Evolutionary conservation across 2,329 filamentous ascomycete species (phyloP).

Genomic region (Ceratocystis smalleyi): DNA sequence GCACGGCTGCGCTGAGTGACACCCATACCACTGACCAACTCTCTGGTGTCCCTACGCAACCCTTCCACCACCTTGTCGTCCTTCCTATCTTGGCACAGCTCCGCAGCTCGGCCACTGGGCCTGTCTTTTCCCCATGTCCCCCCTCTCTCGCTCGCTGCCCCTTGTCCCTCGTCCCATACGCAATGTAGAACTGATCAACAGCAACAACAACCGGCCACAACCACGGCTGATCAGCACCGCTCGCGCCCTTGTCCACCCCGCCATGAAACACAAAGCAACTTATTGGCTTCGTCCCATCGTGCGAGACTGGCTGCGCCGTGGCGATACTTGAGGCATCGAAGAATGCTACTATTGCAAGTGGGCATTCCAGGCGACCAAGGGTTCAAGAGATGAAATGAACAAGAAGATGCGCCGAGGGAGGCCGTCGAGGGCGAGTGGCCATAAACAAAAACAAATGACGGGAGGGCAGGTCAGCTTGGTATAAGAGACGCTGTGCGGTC

Average conservation of each 20-base stretch:
- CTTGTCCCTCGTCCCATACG: no score
- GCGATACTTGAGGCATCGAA: neutral
- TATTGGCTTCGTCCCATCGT: neutral
- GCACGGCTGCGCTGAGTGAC: no score
- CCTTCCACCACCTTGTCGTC: no score
- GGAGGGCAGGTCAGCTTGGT: neutral
- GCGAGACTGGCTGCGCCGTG: neutral
- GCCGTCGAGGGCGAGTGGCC: neutral
- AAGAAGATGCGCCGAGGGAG: neutral
- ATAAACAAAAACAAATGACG: neutral
- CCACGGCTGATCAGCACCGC: neutral
- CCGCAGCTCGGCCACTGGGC: neutral
- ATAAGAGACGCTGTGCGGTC: neutral
- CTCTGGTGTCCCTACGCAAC: no score
- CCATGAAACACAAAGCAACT: neutral
- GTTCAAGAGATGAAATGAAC: neutral
- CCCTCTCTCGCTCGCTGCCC: neutral
- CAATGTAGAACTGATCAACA: no score
- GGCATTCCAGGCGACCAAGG: neutral
- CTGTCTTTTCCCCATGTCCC: neutral
- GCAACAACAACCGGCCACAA: no score
- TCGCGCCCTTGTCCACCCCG: neutral
- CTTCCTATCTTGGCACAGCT: neutral
- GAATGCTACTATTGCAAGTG: neutral
- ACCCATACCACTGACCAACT: no score